Evolutionary conservation across 2,329 filamentous ascomycete genomes (phyloP).

Genomic region (Phaeosphaeria sp.): DNA sequence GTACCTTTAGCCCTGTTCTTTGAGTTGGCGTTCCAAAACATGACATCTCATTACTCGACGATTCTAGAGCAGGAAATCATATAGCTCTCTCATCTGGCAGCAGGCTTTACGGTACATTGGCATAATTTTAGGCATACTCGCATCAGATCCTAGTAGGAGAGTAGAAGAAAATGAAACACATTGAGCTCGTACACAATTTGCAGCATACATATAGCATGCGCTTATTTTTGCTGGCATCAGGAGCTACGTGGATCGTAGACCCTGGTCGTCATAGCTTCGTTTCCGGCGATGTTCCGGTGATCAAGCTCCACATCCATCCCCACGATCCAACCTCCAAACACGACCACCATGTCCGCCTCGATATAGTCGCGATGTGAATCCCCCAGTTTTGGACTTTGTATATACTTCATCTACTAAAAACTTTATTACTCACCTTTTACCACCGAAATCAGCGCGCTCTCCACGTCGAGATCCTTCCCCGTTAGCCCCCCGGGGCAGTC

Average conservation of each 20-base stretch:
- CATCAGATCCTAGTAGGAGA: too few species aligned
- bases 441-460: background rate
- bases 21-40: too few species aligned
- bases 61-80: too few species aligned
- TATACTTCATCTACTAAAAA: background rate
- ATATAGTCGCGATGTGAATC: conserved; percentile 1
- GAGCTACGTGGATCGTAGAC: conserved; percentile 8
- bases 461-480: conserved; percentile 2
- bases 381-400: background rate
- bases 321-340: conserved; percentile 16
- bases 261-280: conserved; percentile 33
- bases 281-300: background rate
- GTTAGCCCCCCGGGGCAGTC: conserved; percentile 19
- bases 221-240: too few species aligned
- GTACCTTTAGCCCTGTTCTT: too few species aligned
- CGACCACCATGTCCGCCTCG: conserved; percentile 5
- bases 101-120: too few species aligned
- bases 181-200: too few species aligned
- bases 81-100: too few species aligned
- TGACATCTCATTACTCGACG: too few species aligned
- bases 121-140: too few species aligned
- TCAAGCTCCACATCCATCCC: conserved; percentile 35
- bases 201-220: too few species aligned
- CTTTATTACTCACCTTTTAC: background rate
- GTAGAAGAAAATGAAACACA: background rate